Conservation (phyloP, 2,329 filamentous ascomycete genomes). For the Fusarium brachygibbosum region DNA sequence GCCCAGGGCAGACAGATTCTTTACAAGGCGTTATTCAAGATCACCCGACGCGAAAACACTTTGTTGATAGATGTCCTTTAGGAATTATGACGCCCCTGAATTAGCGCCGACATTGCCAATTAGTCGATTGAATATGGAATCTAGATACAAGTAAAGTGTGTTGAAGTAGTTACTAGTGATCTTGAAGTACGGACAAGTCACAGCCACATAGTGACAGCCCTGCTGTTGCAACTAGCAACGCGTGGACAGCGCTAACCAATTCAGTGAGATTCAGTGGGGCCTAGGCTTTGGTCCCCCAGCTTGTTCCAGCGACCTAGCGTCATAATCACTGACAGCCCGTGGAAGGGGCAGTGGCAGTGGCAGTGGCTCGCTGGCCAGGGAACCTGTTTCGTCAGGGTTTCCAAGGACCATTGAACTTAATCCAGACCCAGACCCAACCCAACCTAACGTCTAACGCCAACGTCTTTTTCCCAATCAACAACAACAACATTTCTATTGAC, state of each 20-base stretch:
- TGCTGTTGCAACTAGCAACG: conserved; percentile 43
- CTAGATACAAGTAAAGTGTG: not conserved
- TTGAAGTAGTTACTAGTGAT: not conserved
- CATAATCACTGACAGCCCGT: conserved; percentile 22
- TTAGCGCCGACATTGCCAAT: conserved; percentile 3
- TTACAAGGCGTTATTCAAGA: not conserved
- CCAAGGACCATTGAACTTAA: conserved; percentile 34
- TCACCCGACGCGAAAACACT: not conserved
- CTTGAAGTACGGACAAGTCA: conserved; percentile 11
- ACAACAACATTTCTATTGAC: conserved; percentile 21
- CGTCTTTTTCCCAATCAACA: conserved; percentile 9
- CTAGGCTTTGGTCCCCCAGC: conserved; percentile 3
- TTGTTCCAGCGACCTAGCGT: conserved; percentile 26
- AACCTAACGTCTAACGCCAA: conserved; percentile 12
- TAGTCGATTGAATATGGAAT: not conserved
- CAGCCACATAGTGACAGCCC: conserved; percentile 33
- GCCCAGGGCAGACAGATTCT: not conserved
- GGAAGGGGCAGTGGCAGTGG: conserved; percentile 5
- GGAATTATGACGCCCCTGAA: conserved; percentile 14
- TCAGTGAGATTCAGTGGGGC: not conserved
- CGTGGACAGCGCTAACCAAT: conserved; percentile 29
- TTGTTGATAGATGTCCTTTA: not conserved
- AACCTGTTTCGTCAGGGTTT: conserved; percentile 46
- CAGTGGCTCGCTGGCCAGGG: conserved; percentile 36
- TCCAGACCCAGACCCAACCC: conserved; percentile 22